phyloP scores from a whole-genome alignment of 306 rosid genomes.

The Cucurbita maxima region DNA sequence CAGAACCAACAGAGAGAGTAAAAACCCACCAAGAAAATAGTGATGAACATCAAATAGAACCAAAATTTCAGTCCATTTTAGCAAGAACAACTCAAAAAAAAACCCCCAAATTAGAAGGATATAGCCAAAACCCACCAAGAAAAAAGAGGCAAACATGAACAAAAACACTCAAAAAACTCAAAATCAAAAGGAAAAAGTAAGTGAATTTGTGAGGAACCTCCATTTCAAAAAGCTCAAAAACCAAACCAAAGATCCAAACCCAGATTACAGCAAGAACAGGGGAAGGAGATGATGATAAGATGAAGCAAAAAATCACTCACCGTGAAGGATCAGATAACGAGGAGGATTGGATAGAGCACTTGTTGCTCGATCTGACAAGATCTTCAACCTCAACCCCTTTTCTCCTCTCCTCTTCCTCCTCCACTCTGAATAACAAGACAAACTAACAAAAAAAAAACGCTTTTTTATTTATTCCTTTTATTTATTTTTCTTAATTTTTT shows the following conservation, averaged over 20 bases:
- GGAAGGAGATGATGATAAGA: neutral
- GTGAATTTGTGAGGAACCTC: neutral
- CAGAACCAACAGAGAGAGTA: neutral
- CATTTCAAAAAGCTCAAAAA: neutral
- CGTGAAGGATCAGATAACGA: neutral
- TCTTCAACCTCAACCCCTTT: neutral
- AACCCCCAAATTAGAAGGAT: neutral
- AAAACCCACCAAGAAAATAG: neutral
- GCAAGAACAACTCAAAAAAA: neutral
- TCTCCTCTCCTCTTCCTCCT: neutral
- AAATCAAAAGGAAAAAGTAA: neutral
- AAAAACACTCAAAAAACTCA: neutral
- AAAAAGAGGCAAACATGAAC: neutral
- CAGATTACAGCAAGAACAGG: neutral
- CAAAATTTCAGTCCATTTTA: neutral
- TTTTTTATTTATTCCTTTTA: neutral
- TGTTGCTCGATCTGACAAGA: constrained; percentile 8
- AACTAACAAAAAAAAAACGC: neutral
- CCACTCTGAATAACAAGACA: constrained; percentile 7
- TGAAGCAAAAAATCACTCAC: neutral
- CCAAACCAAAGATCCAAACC: neutral
- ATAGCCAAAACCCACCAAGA: neutral
- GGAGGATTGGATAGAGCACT: neutral
- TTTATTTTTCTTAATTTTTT: neutral
- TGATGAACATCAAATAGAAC: neutral